Base-by-base conservation (phyloP, 1,284 basidiomycete species). In the Farysia itapuensis region DNA sequence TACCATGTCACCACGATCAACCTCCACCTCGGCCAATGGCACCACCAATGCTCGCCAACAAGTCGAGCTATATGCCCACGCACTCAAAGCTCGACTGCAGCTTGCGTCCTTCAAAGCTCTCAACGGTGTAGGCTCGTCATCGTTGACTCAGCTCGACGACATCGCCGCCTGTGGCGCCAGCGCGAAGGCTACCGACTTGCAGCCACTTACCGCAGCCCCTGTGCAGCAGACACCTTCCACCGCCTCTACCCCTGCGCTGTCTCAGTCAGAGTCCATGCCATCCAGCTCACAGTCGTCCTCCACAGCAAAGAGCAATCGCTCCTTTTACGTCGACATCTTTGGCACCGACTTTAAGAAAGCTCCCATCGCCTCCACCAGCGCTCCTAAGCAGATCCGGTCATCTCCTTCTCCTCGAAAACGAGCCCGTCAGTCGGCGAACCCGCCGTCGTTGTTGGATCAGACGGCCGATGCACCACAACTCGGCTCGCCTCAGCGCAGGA, bases 381-480 rank as follows among this genome's bases (percentile, higher is more conserved):
- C 22, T 11, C 39, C 44, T 2, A 39, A 33, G 7, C 42, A 43
- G 23, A 42, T 38, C 15, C 24, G 25, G 32, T 5, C 32, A 8
- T 21, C 40, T 1, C 19, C 40, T 1, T 45, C 39, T 13, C 21
- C 34, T 5, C 9, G 13, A 13, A 8, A 6, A 20, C 9, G 19
- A 20, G 18, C 7, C 9, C 11, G 6, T 20, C 5, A 35, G 2
- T 38, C 39, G n/a, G 22, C 21, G 0, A 39, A 38, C 14, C 52
- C 48, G 7, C 20, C 28, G 1, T 51, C 49, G 2, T 36, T 59
- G 24, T 31, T 64, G 12, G 52, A 60, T 45, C 50, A 47, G 13
- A 39, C 51, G 12, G 61, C 61, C 7, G 59, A 56, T 2, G 59
- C 61, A 26, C 61, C 61, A 2, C 61, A 64, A 35, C 47, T 64